Conservation (phyloP, 2,329 filamentous ascomycete species). For the Neofusicoccum parvum region DNA sequence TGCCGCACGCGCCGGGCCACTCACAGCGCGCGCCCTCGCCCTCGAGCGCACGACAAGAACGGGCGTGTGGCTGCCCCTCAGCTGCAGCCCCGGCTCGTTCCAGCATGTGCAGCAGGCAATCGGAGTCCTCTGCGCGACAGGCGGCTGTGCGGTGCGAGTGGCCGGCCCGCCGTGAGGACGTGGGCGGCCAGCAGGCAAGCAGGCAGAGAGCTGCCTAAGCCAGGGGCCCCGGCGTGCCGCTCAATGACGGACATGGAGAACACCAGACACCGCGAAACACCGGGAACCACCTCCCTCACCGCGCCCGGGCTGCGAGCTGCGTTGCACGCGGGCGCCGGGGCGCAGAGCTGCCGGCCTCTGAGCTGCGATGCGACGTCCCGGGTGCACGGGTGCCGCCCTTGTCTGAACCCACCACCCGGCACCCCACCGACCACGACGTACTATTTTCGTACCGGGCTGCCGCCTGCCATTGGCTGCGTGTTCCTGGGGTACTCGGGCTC, state of each 20-base stretch:
- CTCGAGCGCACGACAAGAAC: background rate
- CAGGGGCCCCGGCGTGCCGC: background rate
- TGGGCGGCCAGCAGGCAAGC: background rate
- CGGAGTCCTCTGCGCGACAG: background rate
- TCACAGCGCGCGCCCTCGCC: conserved; percentile 1
- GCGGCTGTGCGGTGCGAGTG: background rate
- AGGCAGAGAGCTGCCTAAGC: conserved; percentile 10
- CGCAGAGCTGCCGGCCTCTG: background rate
- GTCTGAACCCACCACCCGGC: background rate
- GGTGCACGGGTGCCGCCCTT: background rate
- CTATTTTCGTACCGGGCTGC: background rate
- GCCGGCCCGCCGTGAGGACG: no score
- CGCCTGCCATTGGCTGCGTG: background rate
- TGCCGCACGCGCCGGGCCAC: background rate
- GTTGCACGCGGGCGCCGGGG: background rate
- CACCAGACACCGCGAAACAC: background rate
- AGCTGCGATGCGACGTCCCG: background rate
- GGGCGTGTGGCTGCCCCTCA: background rate
- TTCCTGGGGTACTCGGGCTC: background rate
- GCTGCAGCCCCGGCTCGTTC: conserved; percentile 11
- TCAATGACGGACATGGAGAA: background rate
- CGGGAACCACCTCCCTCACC: background rate
- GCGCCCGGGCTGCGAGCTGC: background rate
- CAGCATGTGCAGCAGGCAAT: conserved; percentile 3
- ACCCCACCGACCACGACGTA: background rate